Conservation (phyloP, 1,139 yeast genomes). For the Lodderomyces parapsilosis region DNA sequence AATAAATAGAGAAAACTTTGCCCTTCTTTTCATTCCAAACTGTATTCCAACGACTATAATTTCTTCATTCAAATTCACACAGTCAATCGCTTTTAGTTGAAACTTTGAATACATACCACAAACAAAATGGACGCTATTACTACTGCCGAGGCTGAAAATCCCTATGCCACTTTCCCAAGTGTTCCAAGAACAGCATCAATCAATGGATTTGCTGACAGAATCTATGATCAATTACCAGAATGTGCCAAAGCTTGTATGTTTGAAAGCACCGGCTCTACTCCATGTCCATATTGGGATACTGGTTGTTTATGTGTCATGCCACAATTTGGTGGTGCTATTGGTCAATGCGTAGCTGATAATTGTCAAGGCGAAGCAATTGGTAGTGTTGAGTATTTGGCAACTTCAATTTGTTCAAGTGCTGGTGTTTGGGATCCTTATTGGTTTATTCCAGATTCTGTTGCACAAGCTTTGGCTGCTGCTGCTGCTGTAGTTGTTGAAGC, state of each 20-base stretch:
- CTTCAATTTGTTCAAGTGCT: constrained; percentile 24
- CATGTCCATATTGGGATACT: constrained; percentile 41
- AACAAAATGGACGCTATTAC: not conserved
- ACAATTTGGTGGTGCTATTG: constrained; percentile 26
- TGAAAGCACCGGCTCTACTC: constrained; percentile 26
- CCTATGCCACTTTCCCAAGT: constrained; percentile 28
- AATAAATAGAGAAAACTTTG: too few species aligned
- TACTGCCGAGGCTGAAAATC: constrained; percentile 4
- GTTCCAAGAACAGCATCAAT: constrained; percentile 40
- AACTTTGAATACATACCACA: too few species aligned
- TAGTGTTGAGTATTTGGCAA: constrained; percentile 22
- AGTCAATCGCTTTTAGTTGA: not conserved
- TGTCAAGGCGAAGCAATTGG: constrained; percentile 25
- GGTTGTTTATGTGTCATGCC: constrained; percentile 38
- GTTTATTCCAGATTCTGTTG: constrained; percentile 27
- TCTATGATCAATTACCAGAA: constrained; percentile 24
- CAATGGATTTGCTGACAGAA: constrained; percentile 42
- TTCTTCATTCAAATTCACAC: not conserved
- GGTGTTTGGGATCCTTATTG: constrained; percentile 26
- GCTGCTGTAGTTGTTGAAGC: constrained; percentile 15
- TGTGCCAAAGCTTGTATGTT: constrained; percentile 30
- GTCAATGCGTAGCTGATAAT: constrained; percentile 25
- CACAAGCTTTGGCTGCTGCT: constrained; percentile 31
- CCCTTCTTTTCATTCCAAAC: too few species aligned
- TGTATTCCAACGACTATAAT: too few species aligned